Evolutionary conservation across 208 protist species (phyloP).

Genomic region (Angomonas ambiguus): DNA sequence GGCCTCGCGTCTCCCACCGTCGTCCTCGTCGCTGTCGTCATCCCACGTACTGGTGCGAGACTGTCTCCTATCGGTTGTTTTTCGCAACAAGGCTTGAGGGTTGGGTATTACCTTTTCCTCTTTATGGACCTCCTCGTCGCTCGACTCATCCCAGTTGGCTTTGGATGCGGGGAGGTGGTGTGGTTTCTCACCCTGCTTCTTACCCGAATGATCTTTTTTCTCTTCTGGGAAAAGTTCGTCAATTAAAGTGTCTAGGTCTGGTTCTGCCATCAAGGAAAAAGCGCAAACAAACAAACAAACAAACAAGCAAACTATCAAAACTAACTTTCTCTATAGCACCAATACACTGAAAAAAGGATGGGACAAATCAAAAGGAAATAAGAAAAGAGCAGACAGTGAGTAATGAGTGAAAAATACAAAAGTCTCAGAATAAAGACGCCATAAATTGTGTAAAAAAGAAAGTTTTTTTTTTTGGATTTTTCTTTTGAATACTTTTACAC

Average conservation of each 20-base stretch:
- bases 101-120: neutral
- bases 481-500: constrained; percentile 2
- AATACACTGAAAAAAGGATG: neutral
- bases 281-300: constrained; percentile 6
- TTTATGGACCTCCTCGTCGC: neutral
- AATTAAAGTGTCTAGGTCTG: constrained; percentile 63
- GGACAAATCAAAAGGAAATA: neutral
- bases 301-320: neutral
- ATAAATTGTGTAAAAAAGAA: neutral
- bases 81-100: neutral
- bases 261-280: constrained; percentile 14
- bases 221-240: constrained; percentile 63
- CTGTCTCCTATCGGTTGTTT: neutral
- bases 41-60: constrained; percentile 41
- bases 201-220: neutral
- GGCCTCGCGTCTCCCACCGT: constrained; percentile 6
- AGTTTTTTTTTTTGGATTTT: neutral
- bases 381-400: no score
- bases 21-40: constrained; percentile 40
- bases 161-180: neutral
- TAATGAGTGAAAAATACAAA: no score
- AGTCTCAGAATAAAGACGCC: neutral
- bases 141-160: constrained; percentile 6
- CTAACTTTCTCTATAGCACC: neutral
- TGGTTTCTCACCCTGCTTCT: neutral